These are phyloP conservation scores for Linum usitatissimum DNA, from an alignment of 345 rosid genomes.

Conservation along the genomic window DNA sequence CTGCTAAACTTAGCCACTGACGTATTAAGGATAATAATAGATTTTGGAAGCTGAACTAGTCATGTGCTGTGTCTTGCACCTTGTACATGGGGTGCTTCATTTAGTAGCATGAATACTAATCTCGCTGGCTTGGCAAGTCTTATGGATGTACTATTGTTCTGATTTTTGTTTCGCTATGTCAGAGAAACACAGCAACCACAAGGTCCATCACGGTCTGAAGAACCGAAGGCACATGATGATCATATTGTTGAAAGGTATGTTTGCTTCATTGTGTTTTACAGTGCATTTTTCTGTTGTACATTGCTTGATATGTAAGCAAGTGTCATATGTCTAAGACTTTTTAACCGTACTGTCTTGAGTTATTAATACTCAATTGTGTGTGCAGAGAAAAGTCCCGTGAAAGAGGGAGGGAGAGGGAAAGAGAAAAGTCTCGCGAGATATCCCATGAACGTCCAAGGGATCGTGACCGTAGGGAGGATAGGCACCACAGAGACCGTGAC, in stretches of 20 bases:
- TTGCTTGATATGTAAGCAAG: no score
- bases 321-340: no score
- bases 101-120: not conserved
- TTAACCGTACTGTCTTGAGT: no score
- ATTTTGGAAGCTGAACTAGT: not conserved
- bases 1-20: not conserved
- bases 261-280: not conserved
- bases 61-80: no score
- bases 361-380: not conserved
- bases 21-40: not conserved
- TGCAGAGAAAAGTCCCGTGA: slow-evolving; percentile 64
- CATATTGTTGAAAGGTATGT: slow-evolving; percentile 49
- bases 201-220: slow-evolving; percentile 59
- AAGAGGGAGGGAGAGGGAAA: slow-evolving; percentile 66
- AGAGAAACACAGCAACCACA: slow-evolving; percentile 63
- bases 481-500: slow-evolving; percentile 73
- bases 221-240: slow-evolving; percentile 74
- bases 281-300: no score
- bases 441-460: slow-evolving; percentile 74
- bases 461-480: slow-evolving; percentile 71
- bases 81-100: not conserved
- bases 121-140: not conserved
- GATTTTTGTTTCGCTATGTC: not conserved
- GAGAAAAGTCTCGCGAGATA: slow-evolving; percentile 61
- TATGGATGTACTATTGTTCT: not conserved